A percentile compares a stretch with the other conserved stretches of the same genome.
phyloP scores from a whole-genome alignment of 2,329 filamentous ascomycete genomes.

The Teratosphaeriaceae sp. region DNA sequence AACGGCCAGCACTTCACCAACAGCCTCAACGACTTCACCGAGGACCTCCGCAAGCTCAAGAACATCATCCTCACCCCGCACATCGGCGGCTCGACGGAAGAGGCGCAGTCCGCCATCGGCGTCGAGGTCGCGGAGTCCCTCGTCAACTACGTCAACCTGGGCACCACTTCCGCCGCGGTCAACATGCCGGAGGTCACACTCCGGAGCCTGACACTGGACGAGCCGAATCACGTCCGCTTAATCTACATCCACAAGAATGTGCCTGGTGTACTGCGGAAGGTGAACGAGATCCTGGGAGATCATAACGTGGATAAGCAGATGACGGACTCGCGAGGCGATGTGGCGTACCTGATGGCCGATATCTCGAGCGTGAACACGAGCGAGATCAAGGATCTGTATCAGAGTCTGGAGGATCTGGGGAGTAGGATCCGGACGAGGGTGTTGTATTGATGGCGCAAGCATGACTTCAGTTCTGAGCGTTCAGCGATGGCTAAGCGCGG shows the following conservation, averaged over 20 bases:
- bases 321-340: conserved; percentile 88
- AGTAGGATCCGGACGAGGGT: conserved; percentile 42
- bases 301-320: conserved; percentile 99
- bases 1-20: conserved; percentile 95
- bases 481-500: not conserved
- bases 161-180: conserved; percentile 82
- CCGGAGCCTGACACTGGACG: conserved; percentile 81
- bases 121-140: conserved; percentile 85
- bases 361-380: conserved; percentile 75
- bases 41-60: conserved; percentile 75
- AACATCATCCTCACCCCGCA: conserved; percentile 96
- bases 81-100: conserved; percentile 95
- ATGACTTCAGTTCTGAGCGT: not conserved
- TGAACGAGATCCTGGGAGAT: conserved; percentile 88
- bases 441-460: conserved; percentile 31
- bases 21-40: conserved; percentile 73
- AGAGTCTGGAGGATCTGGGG: conserved; percentile 67
- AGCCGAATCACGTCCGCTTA: conserved; percentile 82
- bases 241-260: conserved; percentile 98
- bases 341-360: conserved; percentile 96
- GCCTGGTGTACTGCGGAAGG: conserved; percentile 86
- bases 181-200: conserved; percentile 95
- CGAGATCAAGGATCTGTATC: conserved; percentile 81
- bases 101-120: conserved; percentile 93
- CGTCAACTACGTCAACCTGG: conserved; percentile 93